Base-by-base conservation (phyloP, 2,329 filamentous ascomycete genomes). In the Botrytis pseudocinerea region DNA sequence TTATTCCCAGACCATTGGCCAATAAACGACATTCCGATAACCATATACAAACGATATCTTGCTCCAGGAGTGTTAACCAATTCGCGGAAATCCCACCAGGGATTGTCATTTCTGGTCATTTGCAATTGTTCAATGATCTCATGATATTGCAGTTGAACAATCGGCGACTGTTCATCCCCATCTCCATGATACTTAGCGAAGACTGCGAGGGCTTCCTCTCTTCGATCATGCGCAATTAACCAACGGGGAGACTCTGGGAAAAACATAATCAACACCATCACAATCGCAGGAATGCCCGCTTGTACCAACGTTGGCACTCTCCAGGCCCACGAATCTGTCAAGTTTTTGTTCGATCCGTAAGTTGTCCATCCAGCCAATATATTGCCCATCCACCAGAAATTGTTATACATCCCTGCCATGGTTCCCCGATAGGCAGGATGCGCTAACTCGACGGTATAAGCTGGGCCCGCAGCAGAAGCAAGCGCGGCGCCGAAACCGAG, bases 401-500 rank as follows among this genome's bases (percentile, higher is more conserved):
- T 44, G 4, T 63, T 63, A 1, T 63, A 63, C 61, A 63, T 42
- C 3, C 61, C 61, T 25, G 61, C 61, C 61, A 63, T 63, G 3
- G 38, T 63, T 28, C 61, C 61, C 1, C 61, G 61, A 22, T 63
- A 63, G 7, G 61, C 61, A 2, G 61, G 61, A 32, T 63, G 61
- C 40, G 61, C 61, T 1, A 63, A 4, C 16, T 44, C 61, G 14
- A 63, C 38, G 16, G 40, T 63, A 6, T 44, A 63, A 2, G 61
- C 61, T 4, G 61, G 61, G 25, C 61, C 61, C 7, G 61, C 61
- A 4, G 87, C 85, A 8, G 87, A 85, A 6, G 87, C 86, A 73
- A 91, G 88, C 2, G 86, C 85, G 60, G 89, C 88, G 57, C 89
- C 89, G 73, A 88, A 87, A 10, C 87, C 87, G 32, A 88, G 83